A percentile compares a stretch with the other conserved stretches of the same genome.
phyloP scores from a whole-genome alignment of 73 alveolate genomes.

The Tetrahymena elliotti region DNA sequence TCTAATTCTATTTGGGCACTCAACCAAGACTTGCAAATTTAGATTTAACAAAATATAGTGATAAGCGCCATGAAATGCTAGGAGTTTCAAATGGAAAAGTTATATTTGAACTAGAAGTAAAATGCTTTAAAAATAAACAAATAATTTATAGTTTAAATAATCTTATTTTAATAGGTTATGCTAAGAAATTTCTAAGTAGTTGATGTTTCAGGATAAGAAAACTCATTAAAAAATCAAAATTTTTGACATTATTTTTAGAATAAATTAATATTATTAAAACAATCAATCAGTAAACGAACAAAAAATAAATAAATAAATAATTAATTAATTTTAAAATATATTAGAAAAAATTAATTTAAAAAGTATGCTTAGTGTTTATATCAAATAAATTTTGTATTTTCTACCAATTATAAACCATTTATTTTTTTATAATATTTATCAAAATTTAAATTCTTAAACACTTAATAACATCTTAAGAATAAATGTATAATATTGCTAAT shows the following conservation, averaged over 20 bases:
- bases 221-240: not conserved
- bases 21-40: conserved; percentile 62
- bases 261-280: too few species aligned
- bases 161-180: conserved; percentile 4
- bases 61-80: conserved; percentile 22
- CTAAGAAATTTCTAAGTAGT: not conserved
- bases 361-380: too few species aligned
- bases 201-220: not conserved
- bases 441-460: too few species aligned
- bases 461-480: too few species aligned
- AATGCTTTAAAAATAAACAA: not conserved
- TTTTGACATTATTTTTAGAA: not conserved
- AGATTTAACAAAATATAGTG: conserved; percentile 31
- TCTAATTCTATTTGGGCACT: conserved; percentile 60
- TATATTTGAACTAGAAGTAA: conserved; percentile 38
- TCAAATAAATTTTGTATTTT: too few species aligned
- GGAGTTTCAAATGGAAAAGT: conserved; percentile 47
- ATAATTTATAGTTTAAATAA: not conserved
- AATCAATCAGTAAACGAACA: not conserved
- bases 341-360: too few species aligned
- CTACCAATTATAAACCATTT: too few species aligned
- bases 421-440: too few species aligned
- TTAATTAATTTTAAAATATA: too few species aligned
- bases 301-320: too few species aligned
- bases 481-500: too few species aligned